Evolutionary conservation across 352 stramenopile genomes (phyloP).

Genomic region (Phytophthora melonis): DNA sequence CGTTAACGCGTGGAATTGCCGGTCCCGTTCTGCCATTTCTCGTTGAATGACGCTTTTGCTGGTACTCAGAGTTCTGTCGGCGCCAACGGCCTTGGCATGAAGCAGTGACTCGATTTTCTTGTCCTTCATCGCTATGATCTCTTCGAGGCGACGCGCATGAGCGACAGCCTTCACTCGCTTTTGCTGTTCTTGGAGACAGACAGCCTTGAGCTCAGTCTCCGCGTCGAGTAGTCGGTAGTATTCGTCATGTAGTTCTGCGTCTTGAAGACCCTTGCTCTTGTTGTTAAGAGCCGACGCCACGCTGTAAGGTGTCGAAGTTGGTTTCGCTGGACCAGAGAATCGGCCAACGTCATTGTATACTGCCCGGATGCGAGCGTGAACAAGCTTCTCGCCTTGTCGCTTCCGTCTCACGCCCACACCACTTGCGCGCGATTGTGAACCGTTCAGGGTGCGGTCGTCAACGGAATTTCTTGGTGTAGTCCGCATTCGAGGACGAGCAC

Average conservation of each 20-base stretch:
- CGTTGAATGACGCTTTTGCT: constrained; percentile 36
- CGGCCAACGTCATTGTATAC: constrained; percentile 60
- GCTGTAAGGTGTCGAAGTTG: constrained; percentile 33
- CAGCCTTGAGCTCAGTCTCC: constrained; percentile 57
- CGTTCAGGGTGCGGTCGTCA: constrained; percentile 1
- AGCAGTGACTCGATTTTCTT: constrained; percentile 74
- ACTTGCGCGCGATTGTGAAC: constrained; percentile 15
- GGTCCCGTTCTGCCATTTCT: constrained; percentile 56
- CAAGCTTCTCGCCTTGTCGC: constrained; percentile 39
- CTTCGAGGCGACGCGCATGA: constrained; percentile 62
- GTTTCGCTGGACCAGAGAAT: constrained; percentile 21
- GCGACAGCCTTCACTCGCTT: constrained; percentile 58
- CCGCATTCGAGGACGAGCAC: constrained; percentile 47
- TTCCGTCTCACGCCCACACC: constrained; percentile 44
- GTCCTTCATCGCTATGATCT: constrained; percentile 74
- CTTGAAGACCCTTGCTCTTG: constrained; percentile 57
- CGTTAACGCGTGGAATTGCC: constrained; percentile 54
- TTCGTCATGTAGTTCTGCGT: constrained; percentile 70
- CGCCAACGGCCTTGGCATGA: constrained; percentile 41
- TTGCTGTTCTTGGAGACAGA: constrained; percentile 60
- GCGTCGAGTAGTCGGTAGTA: constrained; percentile 67
- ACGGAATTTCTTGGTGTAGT: constrained; percentile 15
- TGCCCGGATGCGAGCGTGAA: constrained; percentile 57
- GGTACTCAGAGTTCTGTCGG: constrained; percentile 15
- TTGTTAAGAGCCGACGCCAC: constrained; percentile 41